Conservation (phyloP, 805 yeast genomes). For the Schizosaccharomyces osmophilus region DNA sequence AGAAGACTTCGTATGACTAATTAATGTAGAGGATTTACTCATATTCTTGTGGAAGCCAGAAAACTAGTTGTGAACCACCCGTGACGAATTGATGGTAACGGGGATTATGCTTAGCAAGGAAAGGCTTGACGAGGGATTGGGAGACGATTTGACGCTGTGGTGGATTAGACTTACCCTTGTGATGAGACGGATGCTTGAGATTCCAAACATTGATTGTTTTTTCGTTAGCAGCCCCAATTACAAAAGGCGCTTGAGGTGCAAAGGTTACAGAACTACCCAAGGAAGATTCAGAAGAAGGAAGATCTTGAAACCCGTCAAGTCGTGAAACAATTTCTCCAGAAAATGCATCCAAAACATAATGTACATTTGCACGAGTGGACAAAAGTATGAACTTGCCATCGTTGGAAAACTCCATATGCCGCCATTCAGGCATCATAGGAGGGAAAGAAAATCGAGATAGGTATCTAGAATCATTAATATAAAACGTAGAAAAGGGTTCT, state of each 20-base stretch:
- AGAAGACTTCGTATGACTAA: no score
- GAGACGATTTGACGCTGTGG: neutral
- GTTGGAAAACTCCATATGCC: conserved; percentile 48
- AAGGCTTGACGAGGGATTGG: neutral
- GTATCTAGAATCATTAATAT: conserved; percentile 12
- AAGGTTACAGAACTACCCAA: conserved; percentile 32
- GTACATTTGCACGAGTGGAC: conserved; percentile 30
- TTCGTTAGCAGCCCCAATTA: conserved; percentile 25
- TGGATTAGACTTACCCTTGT: neutral
- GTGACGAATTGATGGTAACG: conserved; percentile 34
- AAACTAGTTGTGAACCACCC: conserved; percentile 28
- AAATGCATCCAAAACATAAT: conserved; percentile 46
- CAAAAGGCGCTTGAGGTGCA: conserved; percentile 42
- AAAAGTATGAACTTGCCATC: conserved; percentile 42
- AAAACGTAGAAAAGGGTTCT: conserved; percentile 28
- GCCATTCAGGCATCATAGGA: conserved; percentile 19
- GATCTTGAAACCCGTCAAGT: conserved; percentile 21
- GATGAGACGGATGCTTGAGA: neutral
- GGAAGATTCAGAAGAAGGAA: conserved; percentile 9
- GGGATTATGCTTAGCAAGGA: conserved; percentile 34
- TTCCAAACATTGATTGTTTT: conserved; percentile 17
- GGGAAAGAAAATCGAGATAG: conserved; percentile 2
- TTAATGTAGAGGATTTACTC: neutral
- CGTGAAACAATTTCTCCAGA: conserved; percentile 27
- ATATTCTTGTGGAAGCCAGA: neutral